Conservation (phyloP, 805 yeast species). For the Metschnikowia colocasiae region DNA sequence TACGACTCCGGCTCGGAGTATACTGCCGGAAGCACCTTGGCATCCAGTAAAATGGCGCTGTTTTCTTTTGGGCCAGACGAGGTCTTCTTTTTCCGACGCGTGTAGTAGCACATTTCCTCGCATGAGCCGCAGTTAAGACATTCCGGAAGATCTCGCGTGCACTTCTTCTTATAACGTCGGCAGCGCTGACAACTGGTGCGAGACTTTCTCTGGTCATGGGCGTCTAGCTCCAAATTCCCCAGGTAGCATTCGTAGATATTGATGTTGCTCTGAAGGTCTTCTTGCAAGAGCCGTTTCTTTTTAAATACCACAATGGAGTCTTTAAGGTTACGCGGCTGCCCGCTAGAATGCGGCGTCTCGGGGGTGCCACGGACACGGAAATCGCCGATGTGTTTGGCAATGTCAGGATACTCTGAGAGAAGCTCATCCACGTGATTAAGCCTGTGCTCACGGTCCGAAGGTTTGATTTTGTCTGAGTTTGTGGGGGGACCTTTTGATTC, state of each 20-base stretch:
- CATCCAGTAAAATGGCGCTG: not conserved
- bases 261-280: slow-evolving; percentile 11
- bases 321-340: slow-evolving; percentile 8
- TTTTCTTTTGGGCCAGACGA: not conserved
- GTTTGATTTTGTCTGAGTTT: not conserved
- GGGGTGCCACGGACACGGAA: slow-evolving; percentile 19
- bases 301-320: slow-evolving; percentile 27
- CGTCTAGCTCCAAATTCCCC: slow-evolving; percentile 20
- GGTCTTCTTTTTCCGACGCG: slow-evolving; percentile 19
- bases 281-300: slow-evolving; percentile 23
- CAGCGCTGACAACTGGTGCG: slow-evolving; percentile 31
- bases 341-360: not conserved
- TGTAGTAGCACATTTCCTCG: slow-evolving; percentile 28
- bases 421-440: slow-evolving; percentile 6
- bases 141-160: slow-evolving; percentile 31
- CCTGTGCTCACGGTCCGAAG: not conserved
- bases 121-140: slow-evolving; percentile 28
- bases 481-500: not conserved
- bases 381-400: slow-evolving; percentile 21
- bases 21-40: not conserved
- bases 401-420: slow-evolving; percentile 16
- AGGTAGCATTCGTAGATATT: slow-evolving; percentile 24
- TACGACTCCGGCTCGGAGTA: not conserved
- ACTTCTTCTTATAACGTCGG: slow-evolving; percentile 29
- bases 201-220: slow-evolving; percentile 21